A percentile compares a stretch with the other conserved stretches of the same genome.
phyloP scores from a whole-genome alignment of 192 early-diverging fungal species.

The Haplosporangium gracile region DNA sequence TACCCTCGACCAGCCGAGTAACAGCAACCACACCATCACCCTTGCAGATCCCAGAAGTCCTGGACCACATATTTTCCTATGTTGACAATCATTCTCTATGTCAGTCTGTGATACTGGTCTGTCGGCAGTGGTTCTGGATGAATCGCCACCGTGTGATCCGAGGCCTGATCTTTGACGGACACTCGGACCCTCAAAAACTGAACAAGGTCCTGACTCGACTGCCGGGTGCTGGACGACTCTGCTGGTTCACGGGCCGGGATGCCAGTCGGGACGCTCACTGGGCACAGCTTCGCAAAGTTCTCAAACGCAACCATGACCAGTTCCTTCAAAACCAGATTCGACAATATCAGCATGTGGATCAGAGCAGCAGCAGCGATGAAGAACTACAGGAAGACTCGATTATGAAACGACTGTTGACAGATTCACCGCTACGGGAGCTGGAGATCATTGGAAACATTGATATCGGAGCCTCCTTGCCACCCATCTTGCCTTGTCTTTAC shows the following conservation, averaged over 20 bases:
- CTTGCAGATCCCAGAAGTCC: neutral
- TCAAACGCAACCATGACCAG: neutral
- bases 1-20: neutral
- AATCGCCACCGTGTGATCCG: slow-evolving; percentile 4
- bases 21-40: neutral
- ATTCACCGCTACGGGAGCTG: neutral
- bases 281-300: neutral
- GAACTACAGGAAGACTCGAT: neutral
- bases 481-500: neutral
- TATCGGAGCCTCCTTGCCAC: neutral
- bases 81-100: neutral
- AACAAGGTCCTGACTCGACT: neutral
- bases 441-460: neutral
- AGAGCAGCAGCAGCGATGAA: neutral
- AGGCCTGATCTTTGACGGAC: neutral
- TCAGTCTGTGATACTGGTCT: neutral
- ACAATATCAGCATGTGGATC: slow-evolving; percentile 2
- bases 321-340: neutral
- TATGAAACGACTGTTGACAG: neutral
- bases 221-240: neutral
- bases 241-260: slow-evolving; percentile 1
- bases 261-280: neutral
- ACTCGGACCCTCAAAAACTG: neutral
- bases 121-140: slow-evolving; percentile 2
- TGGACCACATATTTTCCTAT: neutral